Evolutionary conservation across 495 filamentous ascomycete genomes (phyloP).

Genomic region (Neurospora terricola): DNA sequence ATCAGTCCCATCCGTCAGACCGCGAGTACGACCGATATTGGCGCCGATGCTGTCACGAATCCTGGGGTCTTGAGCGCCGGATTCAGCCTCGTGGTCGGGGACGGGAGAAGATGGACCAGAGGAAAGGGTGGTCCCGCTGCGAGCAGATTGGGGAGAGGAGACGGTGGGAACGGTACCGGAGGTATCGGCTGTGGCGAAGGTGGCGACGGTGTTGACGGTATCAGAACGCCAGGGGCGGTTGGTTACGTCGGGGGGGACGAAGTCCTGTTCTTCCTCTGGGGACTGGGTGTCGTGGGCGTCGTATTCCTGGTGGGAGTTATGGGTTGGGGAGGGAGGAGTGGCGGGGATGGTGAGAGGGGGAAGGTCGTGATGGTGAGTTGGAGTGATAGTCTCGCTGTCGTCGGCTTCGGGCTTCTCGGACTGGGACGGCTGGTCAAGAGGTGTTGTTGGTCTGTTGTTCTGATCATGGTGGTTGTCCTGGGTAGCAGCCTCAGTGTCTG

Average conservation of each 20-base stretch:
- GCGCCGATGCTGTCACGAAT: slow-evolving; percentile 8
- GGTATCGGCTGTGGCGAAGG: slow-evolving; percentile 3
- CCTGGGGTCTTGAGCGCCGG: slow-evolving; percentile 3
- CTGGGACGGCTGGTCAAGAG: not conserved
- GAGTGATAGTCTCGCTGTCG: accelerated
- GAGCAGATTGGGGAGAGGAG: slow-evolving; percentile 14
- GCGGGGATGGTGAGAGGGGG: not conserved
- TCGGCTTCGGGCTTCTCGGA: not conserved
- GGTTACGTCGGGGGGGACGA: not conserved
- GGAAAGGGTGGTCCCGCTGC: slow-evolving; percentile 12
- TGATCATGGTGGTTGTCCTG: not conserved
- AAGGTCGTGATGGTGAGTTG: not conserved
- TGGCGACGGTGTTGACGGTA: not conserved
- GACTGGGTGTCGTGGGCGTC: not conserved
- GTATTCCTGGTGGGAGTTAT: not conserved
- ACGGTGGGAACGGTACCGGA: not conserved
- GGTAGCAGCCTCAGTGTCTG: not conserved
- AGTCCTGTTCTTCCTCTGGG: not conserved
- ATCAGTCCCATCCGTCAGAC: slow-evolving; percentile 3
- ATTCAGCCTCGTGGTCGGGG: not conserved
- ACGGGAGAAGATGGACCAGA: slow-evolving; percentile 10
- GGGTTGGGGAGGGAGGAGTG: not conserved
- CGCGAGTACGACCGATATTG: slow-evolving; percentile 2
- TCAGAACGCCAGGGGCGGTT: not conserved
- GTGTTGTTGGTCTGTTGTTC: not conserved